These are phyloP conservation scores for Colletotrichum theobromicola DNA, from an alignment of 2,329 filamentous ascomycete genomes.

Conservation along the genomic window DNA sequence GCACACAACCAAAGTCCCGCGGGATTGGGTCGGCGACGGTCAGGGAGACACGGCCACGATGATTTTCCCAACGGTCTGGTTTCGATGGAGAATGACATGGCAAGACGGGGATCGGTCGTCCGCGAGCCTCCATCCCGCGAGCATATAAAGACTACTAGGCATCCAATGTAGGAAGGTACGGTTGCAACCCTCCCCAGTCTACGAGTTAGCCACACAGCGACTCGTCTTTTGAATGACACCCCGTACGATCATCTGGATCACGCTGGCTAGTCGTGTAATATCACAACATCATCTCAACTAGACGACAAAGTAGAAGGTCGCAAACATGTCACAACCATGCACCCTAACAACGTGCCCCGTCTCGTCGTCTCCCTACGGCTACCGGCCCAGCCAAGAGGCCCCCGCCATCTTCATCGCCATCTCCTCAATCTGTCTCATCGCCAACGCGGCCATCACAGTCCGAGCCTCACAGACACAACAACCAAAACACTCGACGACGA, in stretches of 20 bases:
- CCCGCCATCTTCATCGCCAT: conserved; percentile 25
- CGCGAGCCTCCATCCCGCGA: not conserved
- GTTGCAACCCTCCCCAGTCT: not conserved
- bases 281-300: not conserved
- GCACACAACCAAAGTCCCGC: not conserved
- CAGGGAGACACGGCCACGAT: not conserved
- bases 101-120: not conserved
- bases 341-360: conserved; percentile 24
- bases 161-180: not conserved
- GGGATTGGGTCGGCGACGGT: not conserved
- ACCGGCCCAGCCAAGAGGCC: conserved; percentile 23
- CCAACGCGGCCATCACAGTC: conserved; percentile 22
- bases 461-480: not conserved
- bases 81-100: too few species aligned
- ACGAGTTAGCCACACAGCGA: too few species aligned
- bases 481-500: not conserved
- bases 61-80: not conserved
- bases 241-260: not conserved
- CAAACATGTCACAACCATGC: conserved; percentile 16
- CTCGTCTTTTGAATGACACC: not conserved
- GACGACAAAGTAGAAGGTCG: not conserved
- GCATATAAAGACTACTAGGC: not conserved
- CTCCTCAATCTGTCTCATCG: conserved; percentile 23
- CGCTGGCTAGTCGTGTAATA: not conserved
- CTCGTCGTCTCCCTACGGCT: conserved; percentile 27